These are phyloP conservation scores for Pythium dissimile DNA, from an alignment of 352 stramenopile genomes.

Conservation along the genomic window DNA sequence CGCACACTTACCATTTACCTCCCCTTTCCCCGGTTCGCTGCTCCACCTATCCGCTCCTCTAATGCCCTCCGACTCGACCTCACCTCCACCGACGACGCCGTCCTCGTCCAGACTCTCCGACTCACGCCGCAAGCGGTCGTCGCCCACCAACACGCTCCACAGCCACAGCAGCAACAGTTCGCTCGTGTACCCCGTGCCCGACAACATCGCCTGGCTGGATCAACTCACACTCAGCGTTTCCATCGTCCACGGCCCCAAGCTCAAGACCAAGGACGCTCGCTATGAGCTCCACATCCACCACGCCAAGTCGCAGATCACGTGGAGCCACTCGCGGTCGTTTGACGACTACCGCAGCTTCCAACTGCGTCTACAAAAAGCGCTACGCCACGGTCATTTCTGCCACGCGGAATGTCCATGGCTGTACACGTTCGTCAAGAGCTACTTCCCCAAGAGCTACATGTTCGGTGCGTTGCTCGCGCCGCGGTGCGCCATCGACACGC, in stretches of 20 bases:
- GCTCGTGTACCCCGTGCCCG: slow-evolving; percentile 14
- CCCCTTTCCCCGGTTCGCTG: too few relatives aligned
- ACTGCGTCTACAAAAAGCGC: slow-evolving; percentile 6
- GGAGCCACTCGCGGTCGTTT: slow-evolving; percentile 27
- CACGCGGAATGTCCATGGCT: slow-evolving; percentile 28
- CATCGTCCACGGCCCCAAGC: slow-evolving; percentile 26
- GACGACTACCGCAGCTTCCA: slow-evolving; percentile 37
- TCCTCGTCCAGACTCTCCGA: neutral
- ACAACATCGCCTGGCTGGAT: slow-evolving; percentile 15
- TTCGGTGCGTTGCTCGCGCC: slow-evolving; percentile 8
- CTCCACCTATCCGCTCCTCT: neutral
- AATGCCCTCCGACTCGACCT: neutral
- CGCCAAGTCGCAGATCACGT: slow-evolving; percentile 26
- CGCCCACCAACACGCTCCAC: slow-evolving; percentile 1
- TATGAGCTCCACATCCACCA: slow-evolving; percentile 57
- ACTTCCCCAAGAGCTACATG: slow-evolving; percentile 19
- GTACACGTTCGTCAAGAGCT: slow-evolving; percentile 24
- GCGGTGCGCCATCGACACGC: slow-evolving; percentile 7
- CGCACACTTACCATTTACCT: too few relatives aligned
- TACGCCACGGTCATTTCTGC: slow-evolving; percentile 25
- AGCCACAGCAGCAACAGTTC: slow-evolving; percentile 2
- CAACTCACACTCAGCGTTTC: slow-evolving; percentile 42
- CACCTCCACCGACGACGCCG: neutral
- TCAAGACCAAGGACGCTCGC: slow-evolving; percentile 15
- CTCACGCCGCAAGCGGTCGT: slow-evolving; percentile 5